Evolutionary conservation across 2,329 filamentous ascomycete genomes (phyloP).

Genomic region (Blastomyces parvus): DNA sequence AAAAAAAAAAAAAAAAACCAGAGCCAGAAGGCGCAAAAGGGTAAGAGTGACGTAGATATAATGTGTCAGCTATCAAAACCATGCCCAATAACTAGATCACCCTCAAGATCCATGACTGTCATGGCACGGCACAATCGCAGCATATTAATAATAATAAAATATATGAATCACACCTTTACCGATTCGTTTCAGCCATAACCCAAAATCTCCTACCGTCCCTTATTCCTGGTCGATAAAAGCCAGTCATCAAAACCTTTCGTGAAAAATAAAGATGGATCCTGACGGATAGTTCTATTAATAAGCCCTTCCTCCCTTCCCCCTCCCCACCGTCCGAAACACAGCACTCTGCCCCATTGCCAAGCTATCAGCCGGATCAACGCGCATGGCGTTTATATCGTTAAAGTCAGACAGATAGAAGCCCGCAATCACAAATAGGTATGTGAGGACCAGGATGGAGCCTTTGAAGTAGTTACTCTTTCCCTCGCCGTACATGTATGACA

Average conservation of each 20-base stretch:
- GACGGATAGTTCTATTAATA: not conserved
- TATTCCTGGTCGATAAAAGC: not conserved
- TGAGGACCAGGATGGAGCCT: slow-evolving; percentile 85
- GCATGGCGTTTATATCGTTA: slow-evolving; percentile 43
- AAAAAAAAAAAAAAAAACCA: not conserved
- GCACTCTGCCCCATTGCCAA: slow-evolving; percentile 24
- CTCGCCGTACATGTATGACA: slow-evolving; percentile 96
- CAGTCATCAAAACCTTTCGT: not conserved
- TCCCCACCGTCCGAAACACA: slow-evolving; percentile 25
- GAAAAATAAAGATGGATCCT: not conserved
- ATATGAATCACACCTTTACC: not conserved
- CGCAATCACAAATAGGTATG: slow-evolving; percentile 81
- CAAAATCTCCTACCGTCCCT: not conserved
- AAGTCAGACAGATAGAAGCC: slow-evolving; percentile 82
- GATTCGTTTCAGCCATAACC: not conserved
- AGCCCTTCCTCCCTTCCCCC: not conserved
- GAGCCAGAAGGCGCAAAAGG: not conserved
- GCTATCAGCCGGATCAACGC: slow-evolving; percentile 40
- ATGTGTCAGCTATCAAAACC: no score
- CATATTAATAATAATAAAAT: not conserved
- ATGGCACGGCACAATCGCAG: not conserved
- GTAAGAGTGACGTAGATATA: not conserved
- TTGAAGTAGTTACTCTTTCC: slow-evolving; percentile 99
- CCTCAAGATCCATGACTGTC: not conserved
- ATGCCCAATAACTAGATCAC: not conserved